Base-by-base conservation (phyloP, 176 grass and related monocot species). In the Aegilops tauschii region DNA sequence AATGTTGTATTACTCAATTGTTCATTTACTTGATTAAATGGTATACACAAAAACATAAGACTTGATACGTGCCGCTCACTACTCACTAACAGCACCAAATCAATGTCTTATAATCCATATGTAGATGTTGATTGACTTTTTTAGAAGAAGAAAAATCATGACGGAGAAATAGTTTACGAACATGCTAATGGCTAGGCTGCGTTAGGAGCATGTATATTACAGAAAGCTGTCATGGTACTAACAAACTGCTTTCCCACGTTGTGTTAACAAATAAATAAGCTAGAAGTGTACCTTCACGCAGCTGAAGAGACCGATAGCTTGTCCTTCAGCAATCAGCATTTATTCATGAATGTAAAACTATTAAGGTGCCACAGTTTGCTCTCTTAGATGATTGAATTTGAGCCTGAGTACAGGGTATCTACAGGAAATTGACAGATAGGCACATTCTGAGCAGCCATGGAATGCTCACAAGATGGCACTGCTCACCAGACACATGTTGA, bases 41-140 rank as follows among this genome's bases (percentile, higher is more conserved):
- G 73, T 58, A 66, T 4, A 74, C 14, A 80, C 6, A 58, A 28
- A 80, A 29, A 27, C 59, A 62, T 61, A 36, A 35, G 37, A 12
- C 2, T 61, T 18, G 6, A 18, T 86, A 90, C 83, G 83, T 91
- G 89, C 76, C 36, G 12, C 27, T 80, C 89, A 91, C 85, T 69
- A 90, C 78, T 84, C 89, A 84, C 86, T 70, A 84, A 54, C 29
- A 90, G 7, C 61, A 78, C 27, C 12, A 62, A 81, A 81, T 69
- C 34, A 79, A 70, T 58, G 39, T 47, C 75, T 79, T 70, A 56
- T 49, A 20, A 65, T 76, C 87, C 78, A 61, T 76, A 73, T 11
- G 3, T 59, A 30, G 35, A 80, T 29, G 61, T 47, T 44, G 17
- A 58, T 50, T 28, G 72, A 30, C 27, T 31, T 76, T 31, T 20